Evolutionary conservation across 2,329 filamentous ascomycete genomes (phyloP), one percentile per base, ranked within the genome.

Genomic region (Diaporthe vaccinii): DNA sequence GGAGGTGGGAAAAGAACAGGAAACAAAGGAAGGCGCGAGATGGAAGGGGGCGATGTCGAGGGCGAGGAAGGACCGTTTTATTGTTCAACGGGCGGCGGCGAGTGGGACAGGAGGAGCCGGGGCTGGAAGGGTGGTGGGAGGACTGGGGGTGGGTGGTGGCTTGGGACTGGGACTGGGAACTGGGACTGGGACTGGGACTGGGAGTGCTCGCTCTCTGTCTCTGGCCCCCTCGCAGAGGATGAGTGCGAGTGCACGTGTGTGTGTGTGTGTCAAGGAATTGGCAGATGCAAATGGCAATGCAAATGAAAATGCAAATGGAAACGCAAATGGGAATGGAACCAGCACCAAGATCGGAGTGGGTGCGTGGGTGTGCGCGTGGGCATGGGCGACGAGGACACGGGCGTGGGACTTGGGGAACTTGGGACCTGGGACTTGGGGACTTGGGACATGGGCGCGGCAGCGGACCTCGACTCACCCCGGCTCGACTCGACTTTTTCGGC

Each of bases 1-100:
- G 39, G 51, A 67, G 65, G 74, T 61, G 74, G 70, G 34, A 75
- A 75, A 75, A 62, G 49, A 53, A 57, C 57, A 62, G 67, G 53
- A 69, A 75, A 73, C 69, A 69, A 69, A 59, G 70, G 41, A 41
- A 59, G 74, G 74, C 72, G 74, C 74, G 72, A 61, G 74, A 65
- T 57, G 55, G 44, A 69, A 69, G 53, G 57, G 46, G 74, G 70
- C 53, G 72, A 71, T 10, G 72, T 58, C 74, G 74, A 72, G 74
- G 57, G 72, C 49, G 72, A 69, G 55, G 65, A 76, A 73, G 72
- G 74, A 67, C 34, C 72, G 58, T 76, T 76, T 76, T 76, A 76
- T 74, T 69, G 49, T 74, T 53, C 62, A 73, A 65, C 72, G 72
- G 59, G 72, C 72, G 70, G 70, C 70, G 31, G 70, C 70, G 22